Conservation (phyloP, 352 stramenopile species). For the Pythium sp. region DNA sequence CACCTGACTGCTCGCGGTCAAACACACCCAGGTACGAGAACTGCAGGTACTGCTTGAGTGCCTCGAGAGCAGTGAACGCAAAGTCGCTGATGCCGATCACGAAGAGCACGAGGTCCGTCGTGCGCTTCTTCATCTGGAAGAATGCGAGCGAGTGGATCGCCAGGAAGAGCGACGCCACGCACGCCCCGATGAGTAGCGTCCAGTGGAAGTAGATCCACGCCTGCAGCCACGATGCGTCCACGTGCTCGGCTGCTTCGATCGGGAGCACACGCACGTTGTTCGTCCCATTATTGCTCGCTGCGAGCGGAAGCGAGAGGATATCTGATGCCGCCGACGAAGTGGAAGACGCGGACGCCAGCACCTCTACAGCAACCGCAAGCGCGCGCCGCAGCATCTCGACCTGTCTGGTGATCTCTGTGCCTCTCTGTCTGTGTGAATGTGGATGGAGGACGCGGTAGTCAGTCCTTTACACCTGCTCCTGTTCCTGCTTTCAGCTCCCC, state of each 20-base stretch:
- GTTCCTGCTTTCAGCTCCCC: background rate
- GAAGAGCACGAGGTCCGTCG: constrained; percentile 65
- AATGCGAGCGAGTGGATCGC: constrained; percentile 57
- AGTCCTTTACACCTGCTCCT: background rate
- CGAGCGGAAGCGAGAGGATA: background rate
- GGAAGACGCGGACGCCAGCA: background rate
- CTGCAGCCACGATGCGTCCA: constrained; percentile 28
- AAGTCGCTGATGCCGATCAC: constrained; percentile 65
- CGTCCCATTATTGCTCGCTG: background rate
- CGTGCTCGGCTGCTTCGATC: background rate
- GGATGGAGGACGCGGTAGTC: background rate
- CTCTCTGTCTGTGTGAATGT: background rate
- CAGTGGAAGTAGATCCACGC: constrained; percentile 52
- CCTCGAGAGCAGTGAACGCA: constrained; percentile 45
- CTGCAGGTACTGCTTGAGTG: constrained; percentile 39
- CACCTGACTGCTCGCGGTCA: constrained; percentile 8
- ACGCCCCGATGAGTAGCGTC: constrained; percentile 36
- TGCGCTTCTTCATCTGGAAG: constrained; percentile 60
- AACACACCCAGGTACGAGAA: constrained; percentile 51
- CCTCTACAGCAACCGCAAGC: constrained; percentile 4
- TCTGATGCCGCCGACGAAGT: background rate
- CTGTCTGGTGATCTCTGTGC: background rate
- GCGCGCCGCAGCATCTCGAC: constrained; percentile 12
- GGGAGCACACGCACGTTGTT: background rate
- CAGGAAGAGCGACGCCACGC: constrained; percentile 44